Conservation (phyloP, 179 eudicot species). For the Nepenthes alata region DNA sequence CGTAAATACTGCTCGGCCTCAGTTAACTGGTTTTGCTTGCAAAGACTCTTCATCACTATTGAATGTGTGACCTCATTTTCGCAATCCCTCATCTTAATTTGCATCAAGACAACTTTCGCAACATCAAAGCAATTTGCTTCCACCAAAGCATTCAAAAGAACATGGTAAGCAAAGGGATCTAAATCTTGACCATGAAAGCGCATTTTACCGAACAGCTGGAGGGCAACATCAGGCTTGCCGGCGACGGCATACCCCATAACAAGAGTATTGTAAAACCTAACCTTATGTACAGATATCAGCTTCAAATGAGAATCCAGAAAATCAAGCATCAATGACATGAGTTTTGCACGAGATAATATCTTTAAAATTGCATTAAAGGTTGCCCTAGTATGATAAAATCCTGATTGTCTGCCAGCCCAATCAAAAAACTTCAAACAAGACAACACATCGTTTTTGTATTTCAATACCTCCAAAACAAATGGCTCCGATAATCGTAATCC, state of each 20-base stretch:
- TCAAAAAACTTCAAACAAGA: constrained; percentile 73
- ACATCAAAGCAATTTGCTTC: constrained; percentile 45
- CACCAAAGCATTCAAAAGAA: constrained; percentile 53
- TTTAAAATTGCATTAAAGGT: constrained; percentile 54
- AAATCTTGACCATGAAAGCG: constrained; percentile 63
- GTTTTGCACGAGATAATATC: constrained; percentile 41
- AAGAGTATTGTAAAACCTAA: constrained; percentile 34
- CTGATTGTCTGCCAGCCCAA: constrained; percentile 70
- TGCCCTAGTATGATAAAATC: constrained; percentile 43
- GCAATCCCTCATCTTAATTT: constrained; percentile 41
- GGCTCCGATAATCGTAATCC: constrained; percentile 28
- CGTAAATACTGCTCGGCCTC: constrained; percentile 52
- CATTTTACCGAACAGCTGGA: constrained; percentile 63
- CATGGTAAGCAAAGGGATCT: constrained; percentile 42
- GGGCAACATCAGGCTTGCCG: constrained; percentile 57
- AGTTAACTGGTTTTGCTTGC: constrained; percentile 41
- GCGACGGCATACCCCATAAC: constrained; percentile 82
- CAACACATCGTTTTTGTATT: constrained; percentile 34
- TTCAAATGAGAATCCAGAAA: constrained; percentile 27
- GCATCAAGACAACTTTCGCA: constrained; percentile 35
- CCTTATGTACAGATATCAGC: constrained; percentile 15
- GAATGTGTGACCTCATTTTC: constrained; percentile 33
- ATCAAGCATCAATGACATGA: constrained; percentile 38
- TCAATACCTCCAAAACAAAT: constrained; percentile 44
- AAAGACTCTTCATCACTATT: constrained; percentile 42